Percentiles rank a stretch among this genome's conserved stretches.
phyloP scores from a whole-genome alignment of 352 stramenopile species.

The Pythium brachiatum region DNA sequence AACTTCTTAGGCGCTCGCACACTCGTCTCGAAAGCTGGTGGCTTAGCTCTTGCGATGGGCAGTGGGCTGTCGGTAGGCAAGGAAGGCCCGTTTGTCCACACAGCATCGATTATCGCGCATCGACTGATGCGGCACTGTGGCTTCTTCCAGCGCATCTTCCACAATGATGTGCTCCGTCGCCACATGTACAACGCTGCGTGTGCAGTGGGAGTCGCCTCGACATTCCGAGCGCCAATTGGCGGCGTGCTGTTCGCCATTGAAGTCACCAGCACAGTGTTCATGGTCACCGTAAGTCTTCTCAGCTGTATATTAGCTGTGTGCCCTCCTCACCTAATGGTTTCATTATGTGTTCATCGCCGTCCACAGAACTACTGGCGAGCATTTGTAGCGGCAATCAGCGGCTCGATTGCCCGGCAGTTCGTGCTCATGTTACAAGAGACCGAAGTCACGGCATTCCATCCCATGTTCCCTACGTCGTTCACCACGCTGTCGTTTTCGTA shows the following conservation, averaged over 20 bases:
- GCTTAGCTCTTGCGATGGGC: conserved; percentile 89
- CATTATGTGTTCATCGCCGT: no score
- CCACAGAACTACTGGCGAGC: conserved; percentile 60
- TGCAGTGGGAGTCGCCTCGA: conserved; percentile 85
- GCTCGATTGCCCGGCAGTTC: conserved; percentile 44
- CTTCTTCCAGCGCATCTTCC: conserved; percentile 66
- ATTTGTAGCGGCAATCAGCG: conserved; percentile 61
- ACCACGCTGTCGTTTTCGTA: conserved; percentile 40
- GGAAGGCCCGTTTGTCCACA: conserved; percentile 97
- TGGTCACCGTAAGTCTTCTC: conserved; percentile 41
- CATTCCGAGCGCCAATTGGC: conserved; percentile 87
- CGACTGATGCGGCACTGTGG: conserved; percentile 72
- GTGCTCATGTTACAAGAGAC: conserved; percentile 39
- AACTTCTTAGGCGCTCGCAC: conserved; percentile 44
- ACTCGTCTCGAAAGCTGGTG: conserved; percentile 77
- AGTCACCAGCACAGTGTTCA: conserved; percentile 75
- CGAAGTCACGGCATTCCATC: conserved; percentile 37
- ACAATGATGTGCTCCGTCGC: conserved; percentile 59
- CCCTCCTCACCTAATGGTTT: not conserved
- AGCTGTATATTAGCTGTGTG: not conserved
- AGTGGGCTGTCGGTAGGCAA: conserved; percentile 94
- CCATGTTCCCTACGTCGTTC: conserved; percentile 55
- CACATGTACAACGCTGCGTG: conserved; percentile 88
- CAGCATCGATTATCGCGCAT: conserved; percentile 82
- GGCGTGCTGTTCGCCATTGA: conserved; percentile 91